phyloP scores from a whole-genome alignment of 1,284 basidiomycete genomes.

The Irpex sp. region DNA sequence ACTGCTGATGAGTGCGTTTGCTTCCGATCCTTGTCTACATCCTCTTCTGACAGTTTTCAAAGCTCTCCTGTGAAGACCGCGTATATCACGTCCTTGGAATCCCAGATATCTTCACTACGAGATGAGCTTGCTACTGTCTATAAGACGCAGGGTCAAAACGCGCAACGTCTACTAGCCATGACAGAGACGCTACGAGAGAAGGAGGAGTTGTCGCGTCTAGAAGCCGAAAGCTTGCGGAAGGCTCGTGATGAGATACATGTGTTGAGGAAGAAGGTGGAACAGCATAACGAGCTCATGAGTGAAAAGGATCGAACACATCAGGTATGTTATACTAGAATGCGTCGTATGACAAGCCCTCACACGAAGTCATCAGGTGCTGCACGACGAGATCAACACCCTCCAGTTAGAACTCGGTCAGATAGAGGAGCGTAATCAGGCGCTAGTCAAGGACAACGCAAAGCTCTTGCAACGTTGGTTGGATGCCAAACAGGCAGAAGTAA shows the following conservation, averaged over 20 bases:
- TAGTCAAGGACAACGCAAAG: slow-evolving; percentile 90
- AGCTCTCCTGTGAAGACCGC: slow-evolving; percentile 82
- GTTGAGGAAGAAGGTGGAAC: slow-evolving; percentile 74
- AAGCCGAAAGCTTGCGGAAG: slow-evolving; percentile 72
- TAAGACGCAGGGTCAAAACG: slow-evolving; percentile 94
- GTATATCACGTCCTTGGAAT: slow-evolving; percentile 87
- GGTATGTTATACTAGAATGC: slow-evolving; percentile 37
- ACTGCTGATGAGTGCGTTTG: slow-evolving; percentile 64
- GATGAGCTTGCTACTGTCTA: slow-evolving; percentile 92
- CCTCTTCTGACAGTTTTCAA: slow-evolving; percentile 14
- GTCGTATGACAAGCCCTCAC: not conserved
- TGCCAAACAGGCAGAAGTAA: slow-evolving; percentile 88
- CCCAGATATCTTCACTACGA: slow-evolving; percentile 85
- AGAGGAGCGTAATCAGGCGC: slow-evolving; percentile 77
- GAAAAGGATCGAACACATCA: slow-evolving; percentile 89
- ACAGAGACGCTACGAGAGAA: slow-evolving; percentile 91
- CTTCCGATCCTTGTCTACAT: slow-evolving; percentile 7
- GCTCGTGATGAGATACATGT: slow-evolving; percentile 65
- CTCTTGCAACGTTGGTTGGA: slow-evolving; percentile 94
- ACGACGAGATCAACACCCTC: slow-evolving; percentile 90
- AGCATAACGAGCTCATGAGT: slow-evolving; percentile 78
- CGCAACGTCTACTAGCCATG: slow-evolving; percentile 86
- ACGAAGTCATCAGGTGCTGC: slow-evolving; percentile 62
- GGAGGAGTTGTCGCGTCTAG: slow-evolving; percentile 75
- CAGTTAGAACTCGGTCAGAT: slow-evolving; percentile 89